Evolutionary conservation across 2,329 filamentous ascomycete genomes (phyloP), one percentile per base, ranked within the genome.

Genomic region (Zymoseptoria tritici): DNA sequence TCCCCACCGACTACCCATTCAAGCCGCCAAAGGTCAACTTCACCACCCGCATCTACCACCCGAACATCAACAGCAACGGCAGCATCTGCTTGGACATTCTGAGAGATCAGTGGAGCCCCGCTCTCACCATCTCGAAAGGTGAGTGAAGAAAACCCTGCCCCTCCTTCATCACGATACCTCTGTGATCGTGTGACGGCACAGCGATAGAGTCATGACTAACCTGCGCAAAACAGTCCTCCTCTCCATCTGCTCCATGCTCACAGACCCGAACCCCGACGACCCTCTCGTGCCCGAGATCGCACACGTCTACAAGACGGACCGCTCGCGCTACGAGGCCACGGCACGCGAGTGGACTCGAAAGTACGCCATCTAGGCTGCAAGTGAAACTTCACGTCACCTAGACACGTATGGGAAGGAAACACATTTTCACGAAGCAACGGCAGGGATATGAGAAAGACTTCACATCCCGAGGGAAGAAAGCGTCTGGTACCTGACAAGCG

Each of bases 1-100:
- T 99, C 84, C 94, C 94, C 69, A 99, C 94, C 83, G 94, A 99
- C 83, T 99, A 99, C 80, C 94, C 94, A 50, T 99, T 99, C 85
- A 99, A 99, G 88, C 94, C 94, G 65, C 94, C 94, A 70, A 99
- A 99, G 86, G 92, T 99, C 80, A 97, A 97, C 88, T 99, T 99
- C 85, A 97, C 91, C 71, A 99, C 94, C 67, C 89, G 93, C 75
- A 97, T 99, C 82, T 99, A 99, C 78, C 94, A 99, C 81, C 94
- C 94, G 73, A 99, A 99, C 81, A 99, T 99, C 91, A 99, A 99
- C 86, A 96, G 91, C 69, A 97, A 97, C 78, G 94, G 94, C 78
- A 97, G 92, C 79, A 99, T 99, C 79, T 99, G 94, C 78, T 81
- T 99, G 76, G 94, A 99, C 75, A 99, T 99, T 74, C 83, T 99